Conservation (phyloP, 371 early-diverging fungal species). For the Phascolomyces articulosus region DNA sequence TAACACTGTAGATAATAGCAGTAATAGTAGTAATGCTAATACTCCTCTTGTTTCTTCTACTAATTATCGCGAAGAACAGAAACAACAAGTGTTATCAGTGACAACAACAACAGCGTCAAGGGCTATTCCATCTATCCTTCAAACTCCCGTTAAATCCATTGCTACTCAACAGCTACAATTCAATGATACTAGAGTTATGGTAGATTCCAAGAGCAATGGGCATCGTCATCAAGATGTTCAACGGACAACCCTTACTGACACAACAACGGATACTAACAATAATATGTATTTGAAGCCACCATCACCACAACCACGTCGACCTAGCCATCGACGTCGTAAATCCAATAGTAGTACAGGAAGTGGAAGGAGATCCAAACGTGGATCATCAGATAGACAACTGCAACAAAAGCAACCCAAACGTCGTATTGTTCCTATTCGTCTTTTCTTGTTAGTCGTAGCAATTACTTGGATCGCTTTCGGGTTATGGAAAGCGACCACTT, state of each 20-base stretch:
- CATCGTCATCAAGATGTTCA: background rate
- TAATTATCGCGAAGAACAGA: background rate
- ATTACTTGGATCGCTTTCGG: background rate
- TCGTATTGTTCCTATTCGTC: conserved; percentile 4
- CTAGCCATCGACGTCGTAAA: background rate
- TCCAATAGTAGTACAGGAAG: background rate
- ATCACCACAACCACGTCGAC: background rate
- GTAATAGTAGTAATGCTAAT: too few relatives aligned
- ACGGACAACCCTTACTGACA: too few relatives aligned
- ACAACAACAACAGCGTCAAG: background rate
- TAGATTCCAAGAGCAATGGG: background rate
- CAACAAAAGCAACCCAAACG: background rate
- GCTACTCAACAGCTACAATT: background rate
- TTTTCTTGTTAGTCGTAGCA: background rate
- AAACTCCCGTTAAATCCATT: background rate
- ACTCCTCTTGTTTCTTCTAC: too few relatives aligned
- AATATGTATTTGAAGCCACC: background rate
- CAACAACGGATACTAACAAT: background rate
- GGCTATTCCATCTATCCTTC: background rate
- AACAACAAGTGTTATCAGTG: background rate
- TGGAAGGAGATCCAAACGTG: background rate
- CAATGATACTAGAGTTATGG: background rate
- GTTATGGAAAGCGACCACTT: background rate
- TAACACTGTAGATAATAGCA: too few relatives aligned
- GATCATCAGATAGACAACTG: background rate